Conservation (phyloP, 805 yeast species). For the Starmerella stigmatis region DNA sequence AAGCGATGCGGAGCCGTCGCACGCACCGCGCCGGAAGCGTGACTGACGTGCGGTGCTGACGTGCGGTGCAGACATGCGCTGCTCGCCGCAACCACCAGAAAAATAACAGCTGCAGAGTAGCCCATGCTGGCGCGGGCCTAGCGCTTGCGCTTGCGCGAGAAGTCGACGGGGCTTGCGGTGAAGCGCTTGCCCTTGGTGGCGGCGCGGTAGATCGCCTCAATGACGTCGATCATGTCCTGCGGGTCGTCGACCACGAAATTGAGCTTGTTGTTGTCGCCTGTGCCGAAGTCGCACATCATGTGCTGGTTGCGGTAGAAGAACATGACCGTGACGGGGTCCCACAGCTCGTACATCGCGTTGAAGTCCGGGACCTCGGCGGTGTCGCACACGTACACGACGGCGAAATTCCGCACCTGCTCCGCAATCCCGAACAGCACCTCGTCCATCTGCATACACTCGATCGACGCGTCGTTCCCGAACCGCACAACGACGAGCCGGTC, state of each 20-base stretch:
- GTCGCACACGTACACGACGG: slow-evolving; percentile 79
- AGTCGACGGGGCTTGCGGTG: slow-evolving; percentile 63
- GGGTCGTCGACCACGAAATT: slow-evolving; percentile 67
- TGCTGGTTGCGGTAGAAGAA: slow-evolving; percentile 84
- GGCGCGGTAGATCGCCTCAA: slow-evolving; percentile 83
- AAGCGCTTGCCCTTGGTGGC: slow-evolving; percentile 88
- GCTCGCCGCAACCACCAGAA: no score
- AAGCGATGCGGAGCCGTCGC: no score
- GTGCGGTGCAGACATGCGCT: no score
- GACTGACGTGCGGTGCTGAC: no score
- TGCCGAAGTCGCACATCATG: slow-evolving; percentile 98
- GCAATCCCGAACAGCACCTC: slow-evolving; percentile 70
- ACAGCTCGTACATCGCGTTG: slow-evolving; percentile 77
- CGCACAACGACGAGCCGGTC: slow-evolving; percentile 79
- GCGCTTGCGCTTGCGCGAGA: slow-evolving; percentile 14
- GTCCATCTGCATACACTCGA: slow-evolving; percentile 83
- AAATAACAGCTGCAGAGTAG: no score
- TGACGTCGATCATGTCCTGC: slow-evolving; percentile 82
- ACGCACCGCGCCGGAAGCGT: no score
- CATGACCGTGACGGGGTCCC: slow-evolving; percentile 88
- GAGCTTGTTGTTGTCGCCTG: slow-evolving; percentile 92
- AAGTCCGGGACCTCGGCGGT: slow-evolving; percentile 84
- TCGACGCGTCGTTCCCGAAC: slow-evolving; percentile 69
- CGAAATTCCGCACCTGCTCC: slow-evolving; percentile 78
- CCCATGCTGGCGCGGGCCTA: neutral